Conservation (phyloP, 805 yeast species). For the Zygosaccharomyces pseudorouxii region DNA sequence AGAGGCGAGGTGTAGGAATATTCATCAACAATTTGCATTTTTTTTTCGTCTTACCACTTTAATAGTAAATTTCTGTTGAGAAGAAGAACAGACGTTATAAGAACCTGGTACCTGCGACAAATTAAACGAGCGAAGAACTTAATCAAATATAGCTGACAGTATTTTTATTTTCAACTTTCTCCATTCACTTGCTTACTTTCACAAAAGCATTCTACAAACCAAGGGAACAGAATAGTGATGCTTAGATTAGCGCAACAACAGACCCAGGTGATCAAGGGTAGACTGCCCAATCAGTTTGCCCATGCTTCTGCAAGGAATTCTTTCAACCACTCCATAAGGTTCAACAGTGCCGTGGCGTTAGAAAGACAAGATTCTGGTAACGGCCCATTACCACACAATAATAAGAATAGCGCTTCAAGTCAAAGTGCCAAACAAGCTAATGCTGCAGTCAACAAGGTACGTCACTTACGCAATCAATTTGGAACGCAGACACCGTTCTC, state of each 20-base stretch:
- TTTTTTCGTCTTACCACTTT: neutral
- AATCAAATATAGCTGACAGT: neutral
- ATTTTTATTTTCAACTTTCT: neutral
- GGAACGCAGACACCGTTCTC: slow-evolving; percentile 10
- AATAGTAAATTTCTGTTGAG: neutral
- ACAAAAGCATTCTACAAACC: neutral
- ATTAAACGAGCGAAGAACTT: neutral
- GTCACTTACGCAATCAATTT: slow-evolving; percentile 21
- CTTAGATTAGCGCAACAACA: slow-evolving; percentile 35
- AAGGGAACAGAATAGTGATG: slow-evolving; percentile 16
- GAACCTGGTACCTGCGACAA: neutral
- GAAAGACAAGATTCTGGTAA: slow-evolving; percentile 26
- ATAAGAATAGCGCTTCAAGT: slow-evolving; percentile 12
- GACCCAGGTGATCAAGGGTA: slow-evolving; percentile 35
- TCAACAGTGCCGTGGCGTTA: slow-evolving; percentile 35
- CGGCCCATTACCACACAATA: slow-evolving; percentile 3
- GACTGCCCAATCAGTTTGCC: slow-evolving; percentile 39
- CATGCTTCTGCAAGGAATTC: slow-evolving; percentile 37
- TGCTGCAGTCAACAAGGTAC: slow-evolving; percentile 31
- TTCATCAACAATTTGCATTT: neutral
- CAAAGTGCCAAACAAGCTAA: slow-evolving; percentile 20
- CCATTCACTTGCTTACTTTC: neutral
- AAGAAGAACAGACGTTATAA: neutral
- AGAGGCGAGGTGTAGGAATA: neutral
- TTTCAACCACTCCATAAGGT: slow-evolving; percentile 37